These are phyloP conservation scores for Marasmius sp. DNA, from an alignment of 1,284 basidiomycete species.

Conservation along the genomic window DNA sequence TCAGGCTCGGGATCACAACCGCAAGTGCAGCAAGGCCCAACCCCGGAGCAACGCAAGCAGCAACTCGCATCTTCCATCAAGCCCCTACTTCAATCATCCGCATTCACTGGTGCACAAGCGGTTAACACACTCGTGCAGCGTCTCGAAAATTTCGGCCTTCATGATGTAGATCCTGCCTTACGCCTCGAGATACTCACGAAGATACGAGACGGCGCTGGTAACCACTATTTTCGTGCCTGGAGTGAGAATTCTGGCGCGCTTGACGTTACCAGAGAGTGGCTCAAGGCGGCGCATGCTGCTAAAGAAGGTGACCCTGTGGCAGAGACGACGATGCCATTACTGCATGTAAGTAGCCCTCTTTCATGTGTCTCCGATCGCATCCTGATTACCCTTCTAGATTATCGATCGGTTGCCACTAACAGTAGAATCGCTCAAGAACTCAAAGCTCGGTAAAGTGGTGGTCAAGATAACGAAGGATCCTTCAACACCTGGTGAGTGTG, in stretches of 20 bases:
- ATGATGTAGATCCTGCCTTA: constrained; percentile 58
- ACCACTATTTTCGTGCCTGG: constrained; percentile 84
- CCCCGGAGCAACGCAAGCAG: constrained; percentile 43
- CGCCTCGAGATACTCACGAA: constrained; percentile 72
- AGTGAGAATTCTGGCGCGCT: constrained; percentile 69
- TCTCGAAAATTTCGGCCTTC: constrained; percentile 57
- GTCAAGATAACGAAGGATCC: constrained; percentile 71
- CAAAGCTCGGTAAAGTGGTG: constrained; percentile 76
- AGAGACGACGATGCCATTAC: constrained; percentile 78
- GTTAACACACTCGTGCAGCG: constrained; percentile 55
- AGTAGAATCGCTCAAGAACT: constrained; percentile 61
- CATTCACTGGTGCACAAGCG: constrained; percentile 69
- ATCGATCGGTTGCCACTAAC: constrained; percentile 78
- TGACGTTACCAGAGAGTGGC: constrained; percentile 76
- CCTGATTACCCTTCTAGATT: constrained; percentile 44
- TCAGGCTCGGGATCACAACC: constrained; percentile 4
- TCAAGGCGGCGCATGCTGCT: constrained; percentile 61
- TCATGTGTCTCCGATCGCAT: not conserved
- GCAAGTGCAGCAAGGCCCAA: constrained; percentile 16
- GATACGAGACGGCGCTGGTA: constrained; percentile 78
- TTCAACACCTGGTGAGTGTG: constrained; percentile 64
- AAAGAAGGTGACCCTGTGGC: constrained; percentile 56
- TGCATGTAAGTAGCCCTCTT: constrained; percentile 61
- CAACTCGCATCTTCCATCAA: constrained; percentile 49
- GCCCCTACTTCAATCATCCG: constrained; percentile 50